These are phyloP conservation scores for Dispira simplex DNA, from an alignment of 192 early-diverging fungal genomes.

Conservation along the genomic window DNA sequence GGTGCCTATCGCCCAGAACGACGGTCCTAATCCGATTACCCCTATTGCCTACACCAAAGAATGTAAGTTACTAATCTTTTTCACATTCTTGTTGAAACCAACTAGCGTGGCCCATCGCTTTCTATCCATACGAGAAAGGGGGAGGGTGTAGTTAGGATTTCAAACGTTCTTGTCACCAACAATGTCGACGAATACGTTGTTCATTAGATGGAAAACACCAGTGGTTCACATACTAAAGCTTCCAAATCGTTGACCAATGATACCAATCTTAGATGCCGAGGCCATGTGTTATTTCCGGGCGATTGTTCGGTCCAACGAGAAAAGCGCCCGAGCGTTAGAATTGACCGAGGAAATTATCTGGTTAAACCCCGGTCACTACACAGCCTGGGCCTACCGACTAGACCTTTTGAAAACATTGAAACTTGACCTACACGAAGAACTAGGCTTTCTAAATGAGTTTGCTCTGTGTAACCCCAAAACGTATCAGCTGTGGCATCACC, in stretches of 20 bases:
- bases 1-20: constrained; percentile 54
- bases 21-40: constrained; percentile 63
- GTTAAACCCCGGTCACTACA: constrained; percentile 87
- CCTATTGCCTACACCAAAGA: constrained; percentile 66
- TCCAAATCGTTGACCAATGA: too few relatives aligned
- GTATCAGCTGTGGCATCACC: constrained; percentile 92
- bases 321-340: constrained; percentile 59
- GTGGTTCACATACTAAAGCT: too few relatives aligned
- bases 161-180: too few relatives aligned
- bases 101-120: too few relatives aligned
- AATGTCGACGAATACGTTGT: too few relatives aligned
- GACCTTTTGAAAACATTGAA: constrained; percentile 53
- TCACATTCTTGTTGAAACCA: too few relatives aligned
- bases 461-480: constrained; percentile 71
- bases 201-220: too few relatives aligned
- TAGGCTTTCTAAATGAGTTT: constrained; percentile 60
- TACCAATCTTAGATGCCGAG: constrained; percentile 13
- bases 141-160: too few relatives aligned
- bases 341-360: constrained; percentile 69
- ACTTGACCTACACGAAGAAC: constrained; percentile 48
- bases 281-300: constrained; percentile 88
- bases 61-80: constrained; percentile 35
- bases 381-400: constrained; percentile 85
- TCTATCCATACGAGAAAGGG: too few relatives aligned
- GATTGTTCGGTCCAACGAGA: constrained; percentile 49